These are phyloP conservation scores for Maudiozyma serrabonitensis DNA, from an alignment of 805 yeast species.

Conservation along the genomic window DNA sequence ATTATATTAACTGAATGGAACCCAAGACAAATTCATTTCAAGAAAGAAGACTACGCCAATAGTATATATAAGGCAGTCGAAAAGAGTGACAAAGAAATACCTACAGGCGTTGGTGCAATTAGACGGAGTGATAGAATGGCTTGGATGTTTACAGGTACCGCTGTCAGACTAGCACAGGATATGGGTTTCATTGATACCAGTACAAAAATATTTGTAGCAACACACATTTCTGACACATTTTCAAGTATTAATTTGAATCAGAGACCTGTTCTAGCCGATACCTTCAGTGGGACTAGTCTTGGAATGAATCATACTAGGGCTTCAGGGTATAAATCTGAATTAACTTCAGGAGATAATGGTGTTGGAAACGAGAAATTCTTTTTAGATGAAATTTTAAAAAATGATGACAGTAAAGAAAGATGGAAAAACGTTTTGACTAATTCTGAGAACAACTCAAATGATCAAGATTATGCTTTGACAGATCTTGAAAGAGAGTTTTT, in stretches of 20 bases:
- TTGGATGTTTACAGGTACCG: constrained; percentile 87
- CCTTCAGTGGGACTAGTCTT: constrained; percentile 55
- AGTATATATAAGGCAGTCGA: constrained; percentile 31
- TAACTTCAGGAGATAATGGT: constrained; percentile 25
- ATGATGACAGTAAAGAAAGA: constrained; percentile 18
- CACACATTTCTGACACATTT: constrained; percentile 76
- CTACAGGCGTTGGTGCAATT: constrained; percentile 76
- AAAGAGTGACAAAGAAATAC: constrained; percentile 35
- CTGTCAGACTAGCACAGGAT: constrained; percentile 78
- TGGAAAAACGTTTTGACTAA: constrained; percentile 16
- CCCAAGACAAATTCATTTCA: constrained; percentile 86
- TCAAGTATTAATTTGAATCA: constrained; percentile 76
- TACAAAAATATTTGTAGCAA: constrained; percentile 66
- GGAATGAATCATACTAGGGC: constrained; percentile 2
- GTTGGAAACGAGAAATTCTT: constrained; percentile 27
- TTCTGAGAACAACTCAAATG: constrained; percentile 5
- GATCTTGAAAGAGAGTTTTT: constrained; percentile 25
- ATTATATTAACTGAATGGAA: constrained; percentile 89
- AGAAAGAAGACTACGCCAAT: constrained; percentile 78
- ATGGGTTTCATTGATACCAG: constrained; percentile 70
- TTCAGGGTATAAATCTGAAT: background rate
- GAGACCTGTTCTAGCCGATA: constrained; percentile 65
- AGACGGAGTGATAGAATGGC: constrained; percentile 83
- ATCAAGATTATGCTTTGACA: constrained; percentile 7
- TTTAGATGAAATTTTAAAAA: constrained; percentile 20